Evolutionary conservation across 2,329 filamentous ascomycete genomes (phyloP), one percentile per base, ranked within the genome.

Genomic region (Cladobotryum protrusum): DNA sequence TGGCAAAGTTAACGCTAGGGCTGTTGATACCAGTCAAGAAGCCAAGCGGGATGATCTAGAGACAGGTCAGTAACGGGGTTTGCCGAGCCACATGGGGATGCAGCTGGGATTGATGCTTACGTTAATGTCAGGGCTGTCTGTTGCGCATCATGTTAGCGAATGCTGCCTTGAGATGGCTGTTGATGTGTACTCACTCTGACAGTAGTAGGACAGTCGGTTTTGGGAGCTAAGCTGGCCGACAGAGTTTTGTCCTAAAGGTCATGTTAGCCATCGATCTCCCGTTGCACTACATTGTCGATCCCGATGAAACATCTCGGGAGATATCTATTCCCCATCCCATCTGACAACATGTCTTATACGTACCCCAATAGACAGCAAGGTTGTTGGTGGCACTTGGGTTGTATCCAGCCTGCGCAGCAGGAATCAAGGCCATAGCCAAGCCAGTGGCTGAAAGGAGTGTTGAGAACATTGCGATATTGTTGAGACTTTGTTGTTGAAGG

Each of bases 351-450:
- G 24, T 29, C 24, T 36, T 19, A 41, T 17, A 50, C 66, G 57
- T 66, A 70, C 82, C 84, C 83, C 83, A 87, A 63, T 87, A 87
- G 1, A 86, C 72, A 19, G 77, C 82, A 48, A 87, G 60, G 58
- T 85, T 86, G 46, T 64, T 70, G 1, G 61, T 58, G 1, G 73
- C 70, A 14, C 59, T 60, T 5, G 76, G 54, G 52, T 74, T 66
- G 56, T 79, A 76, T 14, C 68, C 72, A 15, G 71, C 73, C 34
- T 64, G 54, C 17, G 57, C 66, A 2, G 58, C 50, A 5, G 69
- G 64, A 20, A 65, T 53, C 14, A 56, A 34, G 47, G 56, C 54
- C n/a, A 65, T 48, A 41, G 24, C 24, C 20, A 58, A 36, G 52
- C 57, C 53, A 3, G 54, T 52, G 2, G 50, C 54, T 46, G 48